These are phyloP conservation scores for Wickerhamiella domercqiae DNA, from an alignment of 805 yeast genomes.

Conservation along the genomic window DNA sequence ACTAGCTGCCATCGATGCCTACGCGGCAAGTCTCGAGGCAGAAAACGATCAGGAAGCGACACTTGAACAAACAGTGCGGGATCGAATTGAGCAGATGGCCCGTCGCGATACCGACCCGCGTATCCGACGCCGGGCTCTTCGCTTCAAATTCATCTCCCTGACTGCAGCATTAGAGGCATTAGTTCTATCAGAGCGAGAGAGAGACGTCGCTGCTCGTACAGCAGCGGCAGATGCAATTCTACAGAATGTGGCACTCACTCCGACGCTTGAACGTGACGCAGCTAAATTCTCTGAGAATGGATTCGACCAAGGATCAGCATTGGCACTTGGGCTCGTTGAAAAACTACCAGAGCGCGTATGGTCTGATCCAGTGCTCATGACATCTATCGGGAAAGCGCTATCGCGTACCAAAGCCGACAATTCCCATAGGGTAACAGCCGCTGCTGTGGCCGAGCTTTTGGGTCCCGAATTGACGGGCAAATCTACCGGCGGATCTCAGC, in stretches of 20 bases:
- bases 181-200: not conserved
- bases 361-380: not conserved
- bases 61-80: not conserved
- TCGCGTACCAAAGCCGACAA: not conserved
- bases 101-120: constrained; percentile 9
- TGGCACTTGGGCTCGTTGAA: not conserved
- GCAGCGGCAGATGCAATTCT: constrained; percentile 2
- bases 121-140: constrained; percentile 11
- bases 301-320: not conserved
- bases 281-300: not conserved
- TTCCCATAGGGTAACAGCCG: not conserved
- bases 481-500: no score
- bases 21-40: not conserved
- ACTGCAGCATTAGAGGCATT: not conserved
- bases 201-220: not conserved
- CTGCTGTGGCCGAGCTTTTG: not conserved
- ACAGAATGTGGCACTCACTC: not conserved
- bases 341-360: not conserved
- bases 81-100: constrained; percentile 9
- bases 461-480: not conserved
- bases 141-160: constrained; percentile 1
- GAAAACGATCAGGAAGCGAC: not conserved
- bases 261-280: not conserved
- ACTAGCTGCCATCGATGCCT: constrained; percentile 5
- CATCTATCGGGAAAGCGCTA: not conserved